These are phyloP conservation scores for Penicillium sp. DNA, from an alignment of 2,329 filamentous ascomycete species.

Conservation along the genomic window DNA sequence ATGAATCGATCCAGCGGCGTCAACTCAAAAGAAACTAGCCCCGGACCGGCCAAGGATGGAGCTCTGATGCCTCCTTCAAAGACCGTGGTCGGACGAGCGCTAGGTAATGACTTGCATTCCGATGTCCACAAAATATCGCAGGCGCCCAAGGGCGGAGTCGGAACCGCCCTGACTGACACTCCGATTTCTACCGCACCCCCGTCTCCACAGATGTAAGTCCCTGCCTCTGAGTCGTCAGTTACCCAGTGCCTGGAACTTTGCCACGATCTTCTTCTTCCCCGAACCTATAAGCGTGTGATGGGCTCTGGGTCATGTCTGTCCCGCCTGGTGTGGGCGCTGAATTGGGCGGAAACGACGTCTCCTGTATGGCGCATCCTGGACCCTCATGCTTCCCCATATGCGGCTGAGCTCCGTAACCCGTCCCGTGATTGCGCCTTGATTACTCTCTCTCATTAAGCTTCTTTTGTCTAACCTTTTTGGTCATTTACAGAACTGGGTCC, in stretches of 20 bases:
- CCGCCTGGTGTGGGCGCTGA: neutral
- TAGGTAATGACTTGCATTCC: constrained; percentile 42
- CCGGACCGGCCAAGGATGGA: constrained; percentile 30
- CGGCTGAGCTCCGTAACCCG: neutral
- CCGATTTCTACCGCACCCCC: constrained; percentile 61
- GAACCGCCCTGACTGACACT: constrained; percentile 60
- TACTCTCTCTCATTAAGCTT: constrained; percentile 6
- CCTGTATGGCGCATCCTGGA: constrained; percentile 1
- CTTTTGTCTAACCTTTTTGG: neutral
- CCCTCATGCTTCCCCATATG: neutral
- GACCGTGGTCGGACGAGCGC: constrained; percentile 42
- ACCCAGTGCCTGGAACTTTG: constrained; percentile 5
- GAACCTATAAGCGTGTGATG: constrained; percentile 13
- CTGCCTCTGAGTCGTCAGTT: constrained; percentile 19
- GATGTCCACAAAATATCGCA: constrained; percentile 37
- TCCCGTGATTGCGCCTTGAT: constrained; percentile 5
- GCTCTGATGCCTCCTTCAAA: constrained; percentile 38
- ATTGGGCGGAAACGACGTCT: neutral
- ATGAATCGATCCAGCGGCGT: constrained; percentile 21
- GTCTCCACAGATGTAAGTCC: constrained; percentile 60
- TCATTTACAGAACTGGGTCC: constrained; percentile 22
- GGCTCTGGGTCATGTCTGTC: constrained; percentile 10
- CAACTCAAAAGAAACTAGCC: constrained; percentile 22
- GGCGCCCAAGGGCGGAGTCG: constrained; percentile 47
- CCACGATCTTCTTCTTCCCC: neutral